Percentiles rank a stretch among this genome's conserved stretches.
Evolutionary conservation across 768 basidiomycete species (phyloP).

Genomic region (Rossbeevera mucosa): DNA sequence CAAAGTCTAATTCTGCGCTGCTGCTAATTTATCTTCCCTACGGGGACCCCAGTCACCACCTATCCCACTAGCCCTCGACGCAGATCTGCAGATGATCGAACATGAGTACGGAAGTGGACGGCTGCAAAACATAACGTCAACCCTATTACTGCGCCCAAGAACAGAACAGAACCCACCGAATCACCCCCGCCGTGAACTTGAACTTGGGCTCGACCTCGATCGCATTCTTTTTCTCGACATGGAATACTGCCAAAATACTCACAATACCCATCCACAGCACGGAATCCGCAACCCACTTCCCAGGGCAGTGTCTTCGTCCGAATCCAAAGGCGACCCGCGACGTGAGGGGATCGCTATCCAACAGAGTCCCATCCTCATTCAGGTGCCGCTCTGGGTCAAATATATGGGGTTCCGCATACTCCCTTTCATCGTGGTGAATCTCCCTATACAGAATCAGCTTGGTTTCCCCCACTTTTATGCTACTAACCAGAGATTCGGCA

Average conservation of each 20-base stretch:
- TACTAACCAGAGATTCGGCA: conserved; percentile 29
- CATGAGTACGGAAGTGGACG: conserved; percentile 30
- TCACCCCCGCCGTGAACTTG: conserved; percentile 31
- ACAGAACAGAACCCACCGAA: conserved; percentile 31
- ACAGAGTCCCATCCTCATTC: conserved; percentile 19
- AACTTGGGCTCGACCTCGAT: conserved; percentile 27
- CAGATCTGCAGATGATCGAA: conserved; percentile 27
- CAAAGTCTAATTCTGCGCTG: conserved; percentile 19
- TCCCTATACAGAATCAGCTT: conserved; percentile 13
- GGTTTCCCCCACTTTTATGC: background rate
- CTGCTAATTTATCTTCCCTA: conserved; percentile 16
- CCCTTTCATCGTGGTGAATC: conserved; percentile 29
- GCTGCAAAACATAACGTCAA: conserved; percentile 21
- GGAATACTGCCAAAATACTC: conserved; percentile 24
- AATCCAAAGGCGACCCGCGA: conserved; percentile 29
- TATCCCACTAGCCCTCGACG: conserved; percentile 15
- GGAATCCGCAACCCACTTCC: conserved; percentile 31
- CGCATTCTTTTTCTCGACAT: conserved; percentile 20
- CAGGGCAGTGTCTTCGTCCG: conserved; percentile 30
- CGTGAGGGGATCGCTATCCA: conserved; percentile 23
- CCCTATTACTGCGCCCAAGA: background rate
- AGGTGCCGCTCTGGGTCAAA: conserved; percentile 29
- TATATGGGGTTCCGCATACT: conserved; percentile 22
- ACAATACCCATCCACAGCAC: conserved; percentile 30
- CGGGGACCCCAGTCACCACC: conserved; percentile 20